Evolutionary conservation across 2,329 filamentous ascomycete species (phyloP), one percentile per base, ranked within the genome.

Genomic region (Intubia oerlemansii): DNA sequence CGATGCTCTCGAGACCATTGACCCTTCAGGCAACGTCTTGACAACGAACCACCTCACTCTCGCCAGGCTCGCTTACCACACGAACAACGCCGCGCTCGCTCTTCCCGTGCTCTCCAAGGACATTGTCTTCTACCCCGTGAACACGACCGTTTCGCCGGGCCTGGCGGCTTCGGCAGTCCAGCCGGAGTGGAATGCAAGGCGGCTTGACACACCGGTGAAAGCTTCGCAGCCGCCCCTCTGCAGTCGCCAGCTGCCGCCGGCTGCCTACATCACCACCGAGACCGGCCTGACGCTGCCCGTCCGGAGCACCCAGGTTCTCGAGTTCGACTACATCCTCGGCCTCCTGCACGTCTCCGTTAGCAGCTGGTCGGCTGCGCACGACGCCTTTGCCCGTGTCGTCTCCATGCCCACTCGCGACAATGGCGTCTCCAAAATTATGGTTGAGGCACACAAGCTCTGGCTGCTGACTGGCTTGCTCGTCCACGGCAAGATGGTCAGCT

Each of bases 381-480:
- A 58, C 21, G 67, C 70, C 17, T 57, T 82, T 16, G 65, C 69
- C 39, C 59, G 66, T 33, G 63, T 67, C 24, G 55, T 91, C 20
- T 65, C 71, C 4, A 70, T 72, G 32, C 79, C 82, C 1, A 56
- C 60, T 1, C 58, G 55, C 29, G 71, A 70, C 13, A 54, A 59
- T 18, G 59, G 66, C 20, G 57, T 68, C 10, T 85, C 74, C 47
- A 73, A 70, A 45, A 60, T 90, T 28, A 88, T 88, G 75, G 58
- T 77, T 4, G 81, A 92, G 38, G 79, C 80, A 5, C 85, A 91
- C 56, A 90, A 85, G 52, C 90, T 85, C 49, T 93, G 81, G 77
- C 46, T 90, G 7, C 53, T 98, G 11, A 62, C 82, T 8, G 68
- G 70, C 30, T 58, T 93, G 31, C 54, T 98, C 12, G 57, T 66